Conservation (phyloP, 2,329 filamentous ascomycete species). For the Aureobasidium sp. region DNA sequence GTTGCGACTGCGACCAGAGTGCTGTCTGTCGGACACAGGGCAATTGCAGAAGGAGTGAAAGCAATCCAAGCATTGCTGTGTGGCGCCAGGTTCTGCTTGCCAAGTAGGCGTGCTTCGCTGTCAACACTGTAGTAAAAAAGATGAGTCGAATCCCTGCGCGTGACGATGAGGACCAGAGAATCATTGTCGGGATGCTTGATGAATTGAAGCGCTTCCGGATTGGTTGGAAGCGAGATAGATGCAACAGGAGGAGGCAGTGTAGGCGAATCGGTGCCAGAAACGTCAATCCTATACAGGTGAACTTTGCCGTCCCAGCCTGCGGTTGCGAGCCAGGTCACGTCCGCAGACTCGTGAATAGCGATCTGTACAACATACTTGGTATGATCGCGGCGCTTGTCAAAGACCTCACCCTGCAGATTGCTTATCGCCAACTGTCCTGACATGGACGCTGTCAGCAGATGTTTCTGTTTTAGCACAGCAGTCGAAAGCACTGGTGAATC, state of each 20-base stretch:
- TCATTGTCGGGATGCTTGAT: conserved; percentile 40
- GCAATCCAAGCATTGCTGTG: conserved; percentile 56
- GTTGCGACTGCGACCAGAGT: conserved; percentile 52
- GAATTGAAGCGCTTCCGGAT: conserved; percentile 51
- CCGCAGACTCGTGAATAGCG: conserved; percentile 27
- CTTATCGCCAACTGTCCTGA: conserved; percentile 49
- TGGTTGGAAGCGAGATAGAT: conserved; percentile 39
- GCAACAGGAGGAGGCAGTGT: conserved; percentile 34
- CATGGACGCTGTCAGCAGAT: conserved; percentile 50
- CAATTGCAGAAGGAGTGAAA: conserved; percentile 52
- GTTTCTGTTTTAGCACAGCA: conserved; percentile 34
- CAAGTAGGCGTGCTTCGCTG: conserved; percentile 36
- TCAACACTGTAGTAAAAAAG: conserved; percentile 47
- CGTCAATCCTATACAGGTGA: conserved; percentile 38
- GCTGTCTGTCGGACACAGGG: conserved; percentile 47
- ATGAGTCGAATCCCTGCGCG: conserved; percentile 50
- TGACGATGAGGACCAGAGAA: conserved; percentile 44
- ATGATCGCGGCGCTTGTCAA: conserved; percentile 48
- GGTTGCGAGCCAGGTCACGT: conserved; percentile 41
- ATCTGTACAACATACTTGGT: conserved; percentile 51
- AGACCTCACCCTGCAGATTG: conserved; percentile 30
- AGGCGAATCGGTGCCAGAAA: conserved; percentile 19
- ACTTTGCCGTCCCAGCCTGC: conserved; percentile 55
- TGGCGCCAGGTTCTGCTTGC: conserved; percentile 53
- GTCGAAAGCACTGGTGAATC: conserved; percentile 49